Base-by-base conservation (phyloP, 345 rosid species). In the Salix viminalis region DNA sequence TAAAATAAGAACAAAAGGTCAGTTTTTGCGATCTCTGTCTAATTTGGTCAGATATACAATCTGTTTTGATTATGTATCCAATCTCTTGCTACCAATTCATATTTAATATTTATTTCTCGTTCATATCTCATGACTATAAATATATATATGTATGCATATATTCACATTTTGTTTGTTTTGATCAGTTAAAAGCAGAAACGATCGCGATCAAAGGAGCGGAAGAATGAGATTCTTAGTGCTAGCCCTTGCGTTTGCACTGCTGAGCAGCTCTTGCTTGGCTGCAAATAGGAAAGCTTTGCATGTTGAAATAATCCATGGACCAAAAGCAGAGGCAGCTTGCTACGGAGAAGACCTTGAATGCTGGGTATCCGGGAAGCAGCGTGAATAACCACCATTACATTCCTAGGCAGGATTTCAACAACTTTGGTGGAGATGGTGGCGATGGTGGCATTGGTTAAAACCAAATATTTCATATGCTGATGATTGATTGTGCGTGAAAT, bases 381-480 rank as follows among this genome's bases (percentile, higher is more conserved):
- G 75, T 85, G 44, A 77, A 83, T 36, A 87, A 87, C 64, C 90
- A 87, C 80, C 90, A 89, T 79, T 82, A 76, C 75, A 83, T 87
- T n/a, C 91, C 91, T 42, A 75, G 89, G 79, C 87, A 83, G 78
- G 88, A 79, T 73, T 87, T 84, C 75, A 77, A 79, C 66, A 80
- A 86, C 69, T 76, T 77, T 44, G 87, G 83, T 32, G 50, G 80
- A 26, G 83, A 80, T 15, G 84, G 75, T 50, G 79, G 81, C 66
- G 54, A 13, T 21, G 71, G 71, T 62, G 89, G 85, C 30, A 79
- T 78, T 28, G 54, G 52, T 37, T 75, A 44, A 79, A 56, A 0
- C 52, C 52, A 46, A 14, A 14, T 46, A 46, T 46, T 46, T 2
- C 52, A 12, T 46, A 14, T 46, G 52, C 14, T 15, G 52, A 46